Conservation (phyloP, 1,284 basidiomycete species). For the Microbotryum silenes-acaulis region DNA sequence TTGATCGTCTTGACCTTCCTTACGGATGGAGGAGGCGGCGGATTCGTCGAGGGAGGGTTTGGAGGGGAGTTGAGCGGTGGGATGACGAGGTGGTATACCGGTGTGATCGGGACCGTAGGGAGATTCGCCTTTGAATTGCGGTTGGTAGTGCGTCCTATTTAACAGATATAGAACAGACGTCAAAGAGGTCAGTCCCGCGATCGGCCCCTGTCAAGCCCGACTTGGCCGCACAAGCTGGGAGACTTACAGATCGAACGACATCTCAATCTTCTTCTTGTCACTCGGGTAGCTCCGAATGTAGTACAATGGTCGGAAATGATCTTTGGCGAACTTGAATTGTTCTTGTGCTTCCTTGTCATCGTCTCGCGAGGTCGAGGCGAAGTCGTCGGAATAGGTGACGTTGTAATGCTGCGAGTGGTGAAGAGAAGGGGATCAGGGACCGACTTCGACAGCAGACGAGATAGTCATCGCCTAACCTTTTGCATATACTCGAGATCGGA, state of each 20-base stretch:
- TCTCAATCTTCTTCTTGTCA: constrained; percentile 54
- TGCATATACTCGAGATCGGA: constrained; percentile 52
- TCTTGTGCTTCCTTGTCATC: constrained; percentile 43
- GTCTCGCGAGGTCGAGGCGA: constrained; percentile 41
- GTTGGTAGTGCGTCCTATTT: constrained; percentile 50
- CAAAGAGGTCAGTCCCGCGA: too few relatives aligned
- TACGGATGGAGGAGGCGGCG: neutral
- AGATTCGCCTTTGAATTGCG: constrained; percentile 43
- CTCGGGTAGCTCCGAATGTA: constrained; percentile 34
- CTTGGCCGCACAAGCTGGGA: too few relatives aligned
- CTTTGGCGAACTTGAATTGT: constrained; percentile 45
- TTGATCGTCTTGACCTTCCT: neutral
- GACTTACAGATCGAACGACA: constrained; percentile 47
- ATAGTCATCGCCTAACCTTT: constrained; percentile 40
- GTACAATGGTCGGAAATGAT: constrained; percentile 47
- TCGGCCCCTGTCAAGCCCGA: too few relatives aligned
- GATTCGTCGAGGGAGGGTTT: neutral
- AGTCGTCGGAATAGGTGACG: constrained; percentile 43
- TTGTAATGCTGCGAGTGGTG: constrained; percentile 46
- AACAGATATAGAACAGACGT: neutral
- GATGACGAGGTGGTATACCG: constrained; percentile 9
- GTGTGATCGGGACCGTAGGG: constrained; percentile 13
- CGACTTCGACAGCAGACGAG: constrained; percentile 2
- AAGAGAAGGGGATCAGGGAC: neutral
- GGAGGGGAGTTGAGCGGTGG: neutral